A percentile compares a stretch with the other conserved stretches of the same genome.
phyloP scores from a whole-genome alignment of 2,329 filamentous ascomycete genomes.

The Trichoderma sp. region DNA sequence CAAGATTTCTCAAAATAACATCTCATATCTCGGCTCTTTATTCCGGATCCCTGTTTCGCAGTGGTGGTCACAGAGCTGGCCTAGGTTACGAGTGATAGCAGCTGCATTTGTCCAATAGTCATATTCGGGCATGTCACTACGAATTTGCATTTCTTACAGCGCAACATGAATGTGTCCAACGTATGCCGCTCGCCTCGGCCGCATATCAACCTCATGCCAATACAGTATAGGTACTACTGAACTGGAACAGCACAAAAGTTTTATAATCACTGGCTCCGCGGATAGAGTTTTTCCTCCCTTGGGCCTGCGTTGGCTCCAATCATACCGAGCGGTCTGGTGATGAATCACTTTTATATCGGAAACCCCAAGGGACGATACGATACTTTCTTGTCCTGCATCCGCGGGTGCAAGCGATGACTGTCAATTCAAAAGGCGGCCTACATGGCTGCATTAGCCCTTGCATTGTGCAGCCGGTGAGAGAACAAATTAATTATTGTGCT shows the following conservation, averaged over 20 bases:
- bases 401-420: neutral
- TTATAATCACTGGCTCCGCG: neutral
- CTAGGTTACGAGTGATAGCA: conserved; percentile 14
- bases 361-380: neutral
- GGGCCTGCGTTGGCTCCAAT: neutral
- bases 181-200: neutral
- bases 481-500: conserved; percentile 16
- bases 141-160: neutral
- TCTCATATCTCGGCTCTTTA: conserved; percentile 5
- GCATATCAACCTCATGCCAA: neutral
- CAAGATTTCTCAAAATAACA: neutral
- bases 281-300: conserved; percentile 4
- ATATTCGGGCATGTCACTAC: conserved; percentile 14
- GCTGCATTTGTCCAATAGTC: conserved; percentile 10
- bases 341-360: neutral
- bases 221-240: neutral
- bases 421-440: neutral
- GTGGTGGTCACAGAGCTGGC: neutral
- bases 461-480: conserved; percentile 23
- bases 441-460: conserved; percentile 1
- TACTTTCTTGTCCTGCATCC: neutral
- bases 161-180: neutral
- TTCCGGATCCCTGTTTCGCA: conserved; percentile 13
- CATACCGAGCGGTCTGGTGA: neutral
- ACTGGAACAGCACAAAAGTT: neutral